phyloP scores from a whole-genome alignment of 1,284 basidiomycete species.

The Uromyces viciae-fabae region DNA sequence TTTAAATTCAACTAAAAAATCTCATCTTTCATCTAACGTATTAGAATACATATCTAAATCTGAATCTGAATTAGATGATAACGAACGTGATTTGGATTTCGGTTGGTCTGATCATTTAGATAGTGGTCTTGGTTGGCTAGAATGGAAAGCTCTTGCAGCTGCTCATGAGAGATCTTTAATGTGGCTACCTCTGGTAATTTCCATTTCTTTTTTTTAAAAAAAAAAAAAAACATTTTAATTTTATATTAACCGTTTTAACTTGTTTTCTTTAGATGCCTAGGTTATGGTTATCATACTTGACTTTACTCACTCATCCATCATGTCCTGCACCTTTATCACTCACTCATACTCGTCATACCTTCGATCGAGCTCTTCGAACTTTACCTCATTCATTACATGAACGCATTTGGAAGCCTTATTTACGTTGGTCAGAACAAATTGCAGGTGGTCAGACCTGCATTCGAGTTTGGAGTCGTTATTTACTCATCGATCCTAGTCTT shows the following conservation, averaged over 20 bases:
- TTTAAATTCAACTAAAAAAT: conserved; percentile 56
- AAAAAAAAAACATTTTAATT: background rate
- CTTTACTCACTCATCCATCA: conserved; percentile 80
- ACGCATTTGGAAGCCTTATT: conserved; percentile 87
- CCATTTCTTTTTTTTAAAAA: background rate
- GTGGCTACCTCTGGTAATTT: conserved; percentile 79
- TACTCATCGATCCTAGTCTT: conserved; percentile 60
- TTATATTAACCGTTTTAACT: background rate
- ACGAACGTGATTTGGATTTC: conserved; percentile 59
- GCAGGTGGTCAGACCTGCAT: conserved; percentile 77
- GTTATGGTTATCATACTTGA: conserved; percentile 88
- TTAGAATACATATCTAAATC: conserved; percentile 80
- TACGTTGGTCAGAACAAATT: conserved; percentile 83
- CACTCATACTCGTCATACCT: conserved; percentile 87
- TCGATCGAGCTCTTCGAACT: conserved; percentile 88
- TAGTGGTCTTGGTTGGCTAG: conserved; percentile 81
- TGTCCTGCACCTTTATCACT: conserved; percentile 79
- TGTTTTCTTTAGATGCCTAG: conserved; percentile 71
- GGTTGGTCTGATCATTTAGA: conserved; percentile 79
- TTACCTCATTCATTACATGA: conserved; percentile 90
- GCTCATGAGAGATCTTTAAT: conserved; percentile 86
- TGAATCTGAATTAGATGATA: conserved; percentile 71
- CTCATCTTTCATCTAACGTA: conserved; percentile 71
- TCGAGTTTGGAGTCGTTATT: conserved; percentile 82
- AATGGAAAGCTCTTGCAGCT: conserved; percentile 86